A percentile compares a stretch with the other conserved stretches of the same genome.
Conservation (phyloP, 331 rosid genomes). For the Malus hybrid region DNA sequence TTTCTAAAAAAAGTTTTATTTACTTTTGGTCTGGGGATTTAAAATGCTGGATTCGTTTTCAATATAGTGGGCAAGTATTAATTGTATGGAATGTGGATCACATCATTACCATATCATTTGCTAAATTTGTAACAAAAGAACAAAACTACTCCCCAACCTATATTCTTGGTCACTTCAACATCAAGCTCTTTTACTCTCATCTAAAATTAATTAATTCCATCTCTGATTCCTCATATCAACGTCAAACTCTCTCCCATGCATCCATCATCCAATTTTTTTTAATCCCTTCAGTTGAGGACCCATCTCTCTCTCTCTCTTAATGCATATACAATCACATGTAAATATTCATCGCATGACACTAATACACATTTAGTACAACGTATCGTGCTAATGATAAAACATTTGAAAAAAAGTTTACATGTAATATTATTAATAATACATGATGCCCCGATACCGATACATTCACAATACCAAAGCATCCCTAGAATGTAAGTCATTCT, state of each 20-base stretch:
- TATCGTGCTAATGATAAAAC: background rate
- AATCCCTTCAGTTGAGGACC: constrained; percentile 12
- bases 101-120: constrained; percentile 13
- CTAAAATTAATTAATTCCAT: background rate
- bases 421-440: background rate
- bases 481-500: background rate
- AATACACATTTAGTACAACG: too few species aligned
- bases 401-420: too few species aligned
- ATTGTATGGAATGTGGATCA: constrained; percentile 27
- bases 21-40: background rate
- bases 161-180: constrained; percentile 50
- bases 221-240: constrained; percentile 18
- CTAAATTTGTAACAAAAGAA: constrained; percentile 41
- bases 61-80: background rate
- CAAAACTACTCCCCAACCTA: constrained; percentile 49
- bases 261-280: constrained; percentile 10
- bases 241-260: constrained; percentile 33
- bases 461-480: too few species aligned
- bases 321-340: background rate
- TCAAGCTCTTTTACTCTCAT: constrained; percentile 7
- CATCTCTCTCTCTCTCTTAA: constrained; percentile 9
- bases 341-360: background rate
- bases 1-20: background rate
- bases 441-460: background rate
- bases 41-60: background rate